These are phyloP conservation scores for Ophiosphaerella herpotricha DNA, from an alignment of 2,329 filamentous ascomycete genomes.

Conservation along the genomic window DNA sequence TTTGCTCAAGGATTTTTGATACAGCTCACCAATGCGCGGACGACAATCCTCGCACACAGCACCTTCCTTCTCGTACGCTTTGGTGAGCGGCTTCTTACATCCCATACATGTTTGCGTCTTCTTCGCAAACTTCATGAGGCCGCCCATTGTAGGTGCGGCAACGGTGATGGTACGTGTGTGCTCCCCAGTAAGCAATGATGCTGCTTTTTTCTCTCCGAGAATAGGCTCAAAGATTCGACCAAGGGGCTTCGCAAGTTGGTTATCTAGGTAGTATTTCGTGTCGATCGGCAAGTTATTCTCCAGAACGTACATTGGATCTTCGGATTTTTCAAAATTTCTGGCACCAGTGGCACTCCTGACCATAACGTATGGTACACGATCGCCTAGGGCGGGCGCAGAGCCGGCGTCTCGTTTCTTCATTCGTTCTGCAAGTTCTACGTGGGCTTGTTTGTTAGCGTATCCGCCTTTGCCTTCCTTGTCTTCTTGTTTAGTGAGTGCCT, in stretches of 20 bases:
- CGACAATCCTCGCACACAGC: slow-evolving; percentile 88
- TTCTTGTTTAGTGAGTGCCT: slow-evolving; percentile 79
- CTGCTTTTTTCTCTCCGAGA: slow-evolving; percentile 88
- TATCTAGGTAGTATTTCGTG: slow-evolving; percentile 97
- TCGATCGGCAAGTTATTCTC: slow-evolving; percentile 98
- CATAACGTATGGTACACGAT: slow-evolving; percentile 98
- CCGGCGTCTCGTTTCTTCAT: slow-evolving; percentile 98
- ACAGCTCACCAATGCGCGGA: slow-evolving; percentile 85
- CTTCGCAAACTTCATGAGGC: slow-evolving; percentile 97
- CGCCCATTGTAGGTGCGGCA: slow-evolving; percentile 86
- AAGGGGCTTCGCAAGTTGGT: slow-evolving; percentile 93
- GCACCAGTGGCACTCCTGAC: slow-evolving; percentile 85
- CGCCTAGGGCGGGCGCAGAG: slow-evolving; percentile 87
- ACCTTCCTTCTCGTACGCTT: slow-evolving; percentile 77
- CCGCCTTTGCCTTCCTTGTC: slow-evolving; percentile 39
- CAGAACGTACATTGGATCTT: slow-evolving; percentile 95
- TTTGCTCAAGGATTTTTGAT: slow-evolving; percentile 86
- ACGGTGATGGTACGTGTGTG: slow-evolving; percentile 95
- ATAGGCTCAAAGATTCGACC: slow-evolving; percentile 98
- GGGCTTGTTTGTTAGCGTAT: slow-evolving; percentile 91
- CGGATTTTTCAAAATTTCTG: slow-evolving; percentile 96
- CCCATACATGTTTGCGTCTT: slow-evolving; percentile 99
- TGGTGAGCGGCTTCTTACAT: slow-evolving; percentile 92
- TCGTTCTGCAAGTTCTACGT: slow-evolving; percentile 90
- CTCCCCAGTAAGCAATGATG: slow-evolving; percentile 83